phyloP scores from a whole-genome alignment of 225 moss, liverwort and hornwort genomes.

The Physcomitrellopsis africana region DNA sequence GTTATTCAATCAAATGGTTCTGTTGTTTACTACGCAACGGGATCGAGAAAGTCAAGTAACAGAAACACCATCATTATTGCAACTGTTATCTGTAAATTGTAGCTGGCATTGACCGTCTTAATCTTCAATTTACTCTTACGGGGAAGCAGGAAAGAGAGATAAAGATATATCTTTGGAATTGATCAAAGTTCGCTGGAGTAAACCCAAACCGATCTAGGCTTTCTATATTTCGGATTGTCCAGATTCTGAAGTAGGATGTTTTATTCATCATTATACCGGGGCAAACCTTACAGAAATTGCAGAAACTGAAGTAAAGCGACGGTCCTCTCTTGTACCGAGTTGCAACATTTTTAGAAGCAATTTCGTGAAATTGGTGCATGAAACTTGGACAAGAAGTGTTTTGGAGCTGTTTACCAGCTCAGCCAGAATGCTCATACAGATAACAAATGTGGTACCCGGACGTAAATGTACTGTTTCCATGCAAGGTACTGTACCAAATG shows the following conservation, averaged over 20 bases:
- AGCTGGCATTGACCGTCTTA: slow-evolving; percentile 2
- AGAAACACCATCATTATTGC: slow-evolving; percentile 32
- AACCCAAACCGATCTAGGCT: background rate
- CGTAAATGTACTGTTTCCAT: background rate
- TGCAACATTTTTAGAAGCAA: no score
- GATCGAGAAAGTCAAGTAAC: slow-evolving; percentile 9
- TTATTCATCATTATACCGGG: no score
- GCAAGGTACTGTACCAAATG: slow-evolving; percentile 46
- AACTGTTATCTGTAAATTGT: background rate
- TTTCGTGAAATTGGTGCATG: slow-evolving; percentile 19
- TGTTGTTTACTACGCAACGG: background rate
- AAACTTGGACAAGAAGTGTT: slow-evolving; percentile 38
- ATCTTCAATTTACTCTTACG: slow-evolving; percentile 29
- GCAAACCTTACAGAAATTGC: slow-evolving; percentile 23
- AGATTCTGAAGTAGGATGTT: no score
- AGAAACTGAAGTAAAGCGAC: slow-evolving; percentile 37
- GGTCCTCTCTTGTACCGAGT: no score
- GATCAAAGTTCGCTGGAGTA: slow-evolving; percentile 26
- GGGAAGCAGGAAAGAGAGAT: slow-evolving; percentile 33
- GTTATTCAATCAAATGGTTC: background rate
- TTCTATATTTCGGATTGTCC: background rate
- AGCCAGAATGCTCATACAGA: background rate
- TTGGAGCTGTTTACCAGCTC: slow-evolving; percentile 35
- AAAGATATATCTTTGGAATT: slow-evolving; percentile 34
- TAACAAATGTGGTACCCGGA: background rate